Percentiles rank a stretch among this genome's conserved stretches.
These are phyloP conservation scores for Lyophyllum shimeji DNA, from an alignment of 768 basidiomycete species.

Conservation along the genomic window DNA sequence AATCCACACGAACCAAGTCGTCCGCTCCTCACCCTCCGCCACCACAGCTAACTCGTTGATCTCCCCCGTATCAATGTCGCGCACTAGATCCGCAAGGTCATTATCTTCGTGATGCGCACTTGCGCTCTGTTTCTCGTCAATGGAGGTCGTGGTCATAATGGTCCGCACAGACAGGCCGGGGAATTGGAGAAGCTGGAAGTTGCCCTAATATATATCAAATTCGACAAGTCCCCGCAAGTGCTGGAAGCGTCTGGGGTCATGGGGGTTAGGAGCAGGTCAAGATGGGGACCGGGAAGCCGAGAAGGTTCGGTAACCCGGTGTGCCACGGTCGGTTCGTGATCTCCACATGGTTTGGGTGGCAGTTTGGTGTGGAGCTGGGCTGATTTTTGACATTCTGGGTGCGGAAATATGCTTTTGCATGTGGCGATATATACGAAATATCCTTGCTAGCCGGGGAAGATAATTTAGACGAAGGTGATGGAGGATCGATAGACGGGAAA, in stretches of 20 bases:
- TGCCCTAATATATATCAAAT: conserved; percentile 3
- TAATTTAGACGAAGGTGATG: neutral
- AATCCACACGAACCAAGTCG: conserved; percentile 77
- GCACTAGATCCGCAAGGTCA: conserved; percentile 17
- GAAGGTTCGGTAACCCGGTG: neutral
- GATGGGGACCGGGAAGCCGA: conserved; percentile 11
- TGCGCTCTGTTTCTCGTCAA: conserved; percentile 14
- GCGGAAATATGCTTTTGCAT: neutral
- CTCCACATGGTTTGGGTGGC: conserved; percentile 3
- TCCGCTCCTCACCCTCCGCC: conserved; percentile 63
- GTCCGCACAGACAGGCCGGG: neutral
- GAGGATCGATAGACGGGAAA: neutral
- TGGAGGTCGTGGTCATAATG: conserved; percentile 10
- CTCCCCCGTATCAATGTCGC: conserved; percentile 43
- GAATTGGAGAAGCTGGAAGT: neutral
- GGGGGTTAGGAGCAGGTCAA: conserved; percentile 2
- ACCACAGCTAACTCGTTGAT: conserved; percentile 60
- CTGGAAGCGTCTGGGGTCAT: conserved; percentile 7
- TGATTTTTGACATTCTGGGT: neutral
- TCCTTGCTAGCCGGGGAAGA: neutral
- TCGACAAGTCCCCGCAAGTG: neutral
- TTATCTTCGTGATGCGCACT: conserved; percentile 5
- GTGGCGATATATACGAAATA: neutral
- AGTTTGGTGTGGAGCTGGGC: neutral
- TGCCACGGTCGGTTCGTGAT: neutral